Conservation (phyloP, 2,329 filamentous ascomycete genomes). For the Pseudogymnoascus sp. region DNA sequence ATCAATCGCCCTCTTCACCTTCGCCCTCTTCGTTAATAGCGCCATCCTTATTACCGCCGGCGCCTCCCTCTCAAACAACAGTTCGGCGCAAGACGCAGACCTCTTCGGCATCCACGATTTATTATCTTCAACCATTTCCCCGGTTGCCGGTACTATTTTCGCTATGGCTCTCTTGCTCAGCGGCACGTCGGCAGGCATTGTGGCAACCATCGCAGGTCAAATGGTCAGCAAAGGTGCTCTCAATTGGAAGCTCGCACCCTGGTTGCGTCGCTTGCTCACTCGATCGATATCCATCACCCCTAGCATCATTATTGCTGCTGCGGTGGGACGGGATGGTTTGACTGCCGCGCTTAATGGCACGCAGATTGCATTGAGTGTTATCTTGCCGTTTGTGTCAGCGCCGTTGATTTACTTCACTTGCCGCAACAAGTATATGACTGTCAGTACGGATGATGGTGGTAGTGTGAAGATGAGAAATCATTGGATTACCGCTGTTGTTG, state of each 20-base stretch:
- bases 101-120: constrained; percentile 77
- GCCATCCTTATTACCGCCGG: constrained; percentile 77
- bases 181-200: constrained; percentile 72
- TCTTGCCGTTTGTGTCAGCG: constrained; percentile 71
- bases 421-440: constrained; percentile 68
- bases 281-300: constrained; percentile 74
- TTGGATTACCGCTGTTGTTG: constrained; percentile 48
- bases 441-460: constrained; percentile 16
- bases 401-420: constrained; percentile 83
- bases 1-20: constrained; percentile 66
- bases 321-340: constrained; percentile 63
- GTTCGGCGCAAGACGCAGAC: constrained; percentile 58
- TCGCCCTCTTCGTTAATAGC: constrained; percentile 77
- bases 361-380: constrained; percentile 71
- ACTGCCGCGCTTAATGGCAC: constrained; percentile 64
- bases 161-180: constrained; percentile 73
- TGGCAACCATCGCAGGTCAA: constrained; percentile 83
- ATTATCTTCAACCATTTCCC: constrained; percentile 59
- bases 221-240: constrained; percentile 82
- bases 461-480: too few relatives aligned
- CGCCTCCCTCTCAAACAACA: constrained; percentile 59
- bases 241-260: constrained; percentile 65
- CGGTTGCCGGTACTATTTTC: constrained; percentile 72
- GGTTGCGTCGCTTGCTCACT: constrained; percentile 71
- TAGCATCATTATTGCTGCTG: constrained; percentile 73